Evolutionary conservation across 2,329 filamentous ascomycete genomes (phyloP).

Genomic region (Phyllosticta capitalensis): DNA sequence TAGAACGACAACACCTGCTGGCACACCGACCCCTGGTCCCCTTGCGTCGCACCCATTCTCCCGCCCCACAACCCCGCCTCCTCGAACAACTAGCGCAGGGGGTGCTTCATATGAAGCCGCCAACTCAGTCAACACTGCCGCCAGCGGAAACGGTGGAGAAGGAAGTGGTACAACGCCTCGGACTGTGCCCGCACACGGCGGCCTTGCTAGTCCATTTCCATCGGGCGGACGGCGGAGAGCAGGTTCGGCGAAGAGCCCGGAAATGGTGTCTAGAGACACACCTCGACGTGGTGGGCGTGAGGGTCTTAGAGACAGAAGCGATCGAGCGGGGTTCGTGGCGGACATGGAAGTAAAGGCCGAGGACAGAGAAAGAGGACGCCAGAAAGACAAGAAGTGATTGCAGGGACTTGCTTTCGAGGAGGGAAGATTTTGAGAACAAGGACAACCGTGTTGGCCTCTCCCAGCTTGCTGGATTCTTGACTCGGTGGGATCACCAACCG

Average conservation of each 20-base stretch:
- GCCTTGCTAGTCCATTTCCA: slow-evolving; percentile 20
- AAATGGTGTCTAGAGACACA: neutral
- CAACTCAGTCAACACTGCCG: neutral
- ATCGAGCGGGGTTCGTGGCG: slow-evolving; percentile 2
- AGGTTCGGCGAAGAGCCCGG: neutral
- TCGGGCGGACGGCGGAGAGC: neutral
- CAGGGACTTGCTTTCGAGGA: neutral
- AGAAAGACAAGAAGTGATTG: neutral
- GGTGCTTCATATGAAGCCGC: neutral
- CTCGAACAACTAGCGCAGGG: neutral
- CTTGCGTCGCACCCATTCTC: neutral
- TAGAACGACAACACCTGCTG: neutral
- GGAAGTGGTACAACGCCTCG: neutral
- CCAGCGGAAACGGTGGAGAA: neutral
- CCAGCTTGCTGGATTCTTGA: neutral
- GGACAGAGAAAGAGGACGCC: neutral
- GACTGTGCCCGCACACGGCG: slow-evolving; percentile 12
- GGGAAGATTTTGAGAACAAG: neutral
- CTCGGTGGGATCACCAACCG: neutral
- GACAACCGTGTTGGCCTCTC: neutral
- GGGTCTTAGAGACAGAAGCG: neutral
- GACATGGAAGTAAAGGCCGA: neutral
- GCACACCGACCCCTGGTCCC: neutral
- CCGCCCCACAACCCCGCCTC: neutral
- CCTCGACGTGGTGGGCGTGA: neutral